Conservation (phyloP, 768 basidiomycete genomes). For the Lactarius akahatsu region DNA sequence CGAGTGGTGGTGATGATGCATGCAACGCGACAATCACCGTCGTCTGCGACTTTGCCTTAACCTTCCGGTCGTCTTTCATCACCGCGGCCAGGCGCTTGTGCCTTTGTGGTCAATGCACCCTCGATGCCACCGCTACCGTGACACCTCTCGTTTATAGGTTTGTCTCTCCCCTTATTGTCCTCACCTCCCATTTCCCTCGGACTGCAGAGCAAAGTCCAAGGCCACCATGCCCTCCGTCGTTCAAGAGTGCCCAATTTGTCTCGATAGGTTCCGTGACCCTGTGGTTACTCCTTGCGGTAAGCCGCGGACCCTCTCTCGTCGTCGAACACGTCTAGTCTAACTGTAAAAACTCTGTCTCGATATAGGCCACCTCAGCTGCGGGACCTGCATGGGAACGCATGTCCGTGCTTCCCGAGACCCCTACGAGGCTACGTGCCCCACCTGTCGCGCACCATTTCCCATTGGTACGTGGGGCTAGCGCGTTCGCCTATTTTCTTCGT, state of each 20-base stretch:
- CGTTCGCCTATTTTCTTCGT: background rate
- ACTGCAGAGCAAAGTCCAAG: background rate
- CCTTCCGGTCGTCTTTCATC: background rate
- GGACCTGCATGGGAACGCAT: slow-evolving; percentile 11
- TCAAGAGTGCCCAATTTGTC: slow-evolving; percentile 25
- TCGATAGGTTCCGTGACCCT: slow-evolving; percentile 18
- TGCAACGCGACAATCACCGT: background rate
- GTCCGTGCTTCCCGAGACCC: background rate
- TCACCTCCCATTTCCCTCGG: too few species aligned
- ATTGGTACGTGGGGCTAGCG: slow-evolving; percentile 7
- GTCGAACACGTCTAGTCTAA: background rate
- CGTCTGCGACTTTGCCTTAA: too few species aligned
- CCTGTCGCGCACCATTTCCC: slow-evolving; percentile 23
- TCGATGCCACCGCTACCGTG: background rate
- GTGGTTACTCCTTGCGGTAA: slow-evolving; percentile 25
- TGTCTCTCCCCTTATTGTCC: background rate
- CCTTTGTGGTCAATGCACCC: slow-evolving; percentile 15
- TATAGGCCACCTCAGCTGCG: slow-evolving; percentile 26
- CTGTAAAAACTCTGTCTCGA: too few species aligned
- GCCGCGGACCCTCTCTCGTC: background rate
- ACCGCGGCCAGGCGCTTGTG: background rate
- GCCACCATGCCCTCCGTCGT: background rate
- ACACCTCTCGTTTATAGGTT: background rate
- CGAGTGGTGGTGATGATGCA: slow-evolving; percentile 3
- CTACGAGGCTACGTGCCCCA: slow-evolving; percentile 20